Evolutionary conservation across 768 basidiomycete species (phyloP).

Genomic region (Xerocomellus chrysenteron): DNA sequence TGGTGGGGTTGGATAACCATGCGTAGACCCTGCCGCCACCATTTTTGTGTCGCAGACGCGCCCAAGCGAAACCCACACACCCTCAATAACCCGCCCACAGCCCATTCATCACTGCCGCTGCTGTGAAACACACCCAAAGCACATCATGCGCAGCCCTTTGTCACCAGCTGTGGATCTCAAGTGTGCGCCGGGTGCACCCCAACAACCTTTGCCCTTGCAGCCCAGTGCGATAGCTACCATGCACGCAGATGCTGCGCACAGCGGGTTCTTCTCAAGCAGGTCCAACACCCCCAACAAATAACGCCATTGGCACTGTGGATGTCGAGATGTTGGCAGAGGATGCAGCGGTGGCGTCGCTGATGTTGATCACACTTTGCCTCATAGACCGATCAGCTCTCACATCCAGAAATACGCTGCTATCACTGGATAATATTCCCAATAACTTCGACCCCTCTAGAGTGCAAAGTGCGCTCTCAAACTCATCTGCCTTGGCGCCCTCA

Average conservation of each 20-base stretch:
- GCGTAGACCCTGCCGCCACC: no score
- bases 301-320: conserved; percentile 19
- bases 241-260: conserved; percentile 7
- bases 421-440: conserved; percentile 48
- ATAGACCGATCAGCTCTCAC: conserved; percentile 30
- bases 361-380: conserved; percentile 19
- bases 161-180: no score
- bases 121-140: no score
- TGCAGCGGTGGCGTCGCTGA: conserved; percentile 24
- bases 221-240: conserved; percentile 23
- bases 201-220: conserved; percentile 18
- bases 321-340: conserved; percentile 31
- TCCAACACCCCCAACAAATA: conserved; percentile 19
- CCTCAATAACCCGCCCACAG: no score
- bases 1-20: no score
- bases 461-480: conserved; percentile 31
- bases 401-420: conserved; percentile 46
- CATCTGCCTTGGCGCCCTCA: conserved; percentile 44
- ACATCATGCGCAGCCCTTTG: no score
- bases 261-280: conserved; percentile 24
- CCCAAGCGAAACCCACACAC: no score
- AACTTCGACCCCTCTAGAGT: conserved; percentile 38
- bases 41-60: no score
- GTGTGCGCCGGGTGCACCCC: no score
- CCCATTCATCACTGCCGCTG: no score